phyloP scores from a whole-genome alignment of 2,329 filamentous ascomycete genomes.

The Stemphylium beticola region DNA sequence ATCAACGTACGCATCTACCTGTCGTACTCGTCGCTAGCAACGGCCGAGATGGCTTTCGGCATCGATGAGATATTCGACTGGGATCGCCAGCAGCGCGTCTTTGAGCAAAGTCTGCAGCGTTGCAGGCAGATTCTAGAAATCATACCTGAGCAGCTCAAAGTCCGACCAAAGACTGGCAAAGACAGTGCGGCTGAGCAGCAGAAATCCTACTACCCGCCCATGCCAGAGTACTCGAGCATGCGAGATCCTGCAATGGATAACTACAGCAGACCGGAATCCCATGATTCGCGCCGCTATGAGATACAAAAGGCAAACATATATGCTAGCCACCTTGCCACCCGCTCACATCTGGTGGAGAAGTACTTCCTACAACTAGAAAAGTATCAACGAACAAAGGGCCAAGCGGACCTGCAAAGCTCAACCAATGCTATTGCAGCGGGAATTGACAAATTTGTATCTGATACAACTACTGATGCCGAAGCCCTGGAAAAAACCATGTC shows the following conservation, averaged over 20 bases:
- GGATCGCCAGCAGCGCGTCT: constrained; percentile 75
- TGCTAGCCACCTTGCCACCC: constrained; percentile 77
- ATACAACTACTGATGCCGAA: constrained; percentile 39
- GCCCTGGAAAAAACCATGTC: constrained; percentile 69
- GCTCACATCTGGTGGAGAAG: constrained; percentile 84
- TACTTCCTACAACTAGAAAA: constrained; percentile 80
- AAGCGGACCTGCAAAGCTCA: constrained; percentile 50
- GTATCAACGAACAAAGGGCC: constrained; percentile 54
- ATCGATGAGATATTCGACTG: constrained; percentile 77
- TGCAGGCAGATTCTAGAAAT: constrained; percentile 73
- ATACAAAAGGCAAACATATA: constrained; percentile 94
- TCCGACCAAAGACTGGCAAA: constrained; percentile 55
- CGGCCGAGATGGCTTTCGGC: constrained; percentile 83
- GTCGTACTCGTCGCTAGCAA: constrained; percentile 78
- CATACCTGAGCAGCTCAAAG: constrained; percentile 72
- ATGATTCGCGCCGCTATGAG: constrained; percentile 65
- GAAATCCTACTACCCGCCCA: constrained; percentile 46
- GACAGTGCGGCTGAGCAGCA: constrained; percentile 32
- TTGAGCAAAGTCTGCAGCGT: constrained; percentile 72
- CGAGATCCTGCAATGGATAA: constrained; percentile 33
- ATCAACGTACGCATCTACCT: constrained; percentile 77
- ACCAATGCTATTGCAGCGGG: constrained; percentile 32
- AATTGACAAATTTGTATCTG: constrained; percentile 38
- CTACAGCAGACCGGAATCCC: constrained; percentile 34
- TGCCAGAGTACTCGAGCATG: constrained; percentile 43